Evolutionary conservation across 2,329 filamentous ascomycete species (phyloP).

Genomic region (Talaromyces sp.): DNA sequence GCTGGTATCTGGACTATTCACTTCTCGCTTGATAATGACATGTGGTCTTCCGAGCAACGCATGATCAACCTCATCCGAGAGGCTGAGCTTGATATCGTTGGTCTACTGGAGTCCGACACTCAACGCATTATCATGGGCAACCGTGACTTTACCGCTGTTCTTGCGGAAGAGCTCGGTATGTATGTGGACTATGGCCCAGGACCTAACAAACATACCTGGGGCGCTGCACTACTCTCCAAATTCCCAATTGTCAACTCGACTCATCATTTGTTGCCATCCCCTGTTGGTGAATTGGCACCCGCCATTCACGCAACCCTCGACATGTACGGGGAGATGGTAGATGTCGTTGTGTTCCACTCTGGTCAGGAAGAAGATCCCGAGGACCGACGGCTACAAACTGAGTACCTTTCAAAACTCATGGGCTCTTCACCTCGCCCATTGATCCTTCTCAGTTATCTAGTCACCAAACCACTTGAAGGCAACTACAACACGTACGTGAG

Average conservation of each 20-base stretch:
- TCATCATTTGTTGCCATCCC: slow-evolving; percentile 89
- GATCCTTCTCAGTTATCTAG: slow-evolving; percentile 86
- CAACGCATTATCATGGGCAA: slow-evolving; percentile 99
- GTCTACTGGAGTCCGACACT: slow-evolving; percentile 87
- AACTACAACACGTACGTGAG: slow-evolving; percentile 98
- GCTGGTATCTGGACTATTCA: slow-evolving; percentile 99
- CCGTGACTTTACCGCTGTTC: slow-evolving; percentile 89
- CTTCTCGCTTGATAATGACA: slow-evolving; percentile 95
- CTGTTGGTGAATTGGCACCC: slow-evolving; percentile 90
- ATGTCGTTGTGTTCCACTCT: slow-evolving; percentile 98
- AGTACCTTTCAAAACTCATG: slow-evolving; percentile 88
- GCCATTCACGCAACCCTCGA: slow-evolving; percentile 96
- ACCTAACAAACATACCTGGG: slow-evolving; percentile 99
- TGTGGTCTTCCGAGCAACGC: slow-evolving; percentile 95
- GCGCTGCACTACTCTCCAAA: slow-evolving; percentile 85
- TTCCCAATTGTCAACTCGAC: slow-evolving; percentile 97
- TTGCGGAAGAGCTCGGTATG: slow-evolving; percentile 96
- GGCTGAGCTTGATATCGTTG: slow-evolving; percentile 93
- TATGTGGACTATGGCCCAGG: slow-evolving; percentile 97
- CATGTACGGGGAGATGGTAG: slow-evolving; percentile 83
- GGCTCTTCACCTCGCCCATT: slow-evolving; percentile 74
- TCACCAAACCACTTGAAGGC: slow-evolving; percentile 83
- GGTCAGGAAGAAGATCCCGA: slow-evolving; percentile 96
- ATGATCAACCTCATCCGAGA: slow-evolving; percentile 90
- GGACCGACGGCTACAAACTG: slow-evolving; percentile 79